Conservation (phyloP, 257 asterid species). For the Capsicum rhomboideum region DNA sequence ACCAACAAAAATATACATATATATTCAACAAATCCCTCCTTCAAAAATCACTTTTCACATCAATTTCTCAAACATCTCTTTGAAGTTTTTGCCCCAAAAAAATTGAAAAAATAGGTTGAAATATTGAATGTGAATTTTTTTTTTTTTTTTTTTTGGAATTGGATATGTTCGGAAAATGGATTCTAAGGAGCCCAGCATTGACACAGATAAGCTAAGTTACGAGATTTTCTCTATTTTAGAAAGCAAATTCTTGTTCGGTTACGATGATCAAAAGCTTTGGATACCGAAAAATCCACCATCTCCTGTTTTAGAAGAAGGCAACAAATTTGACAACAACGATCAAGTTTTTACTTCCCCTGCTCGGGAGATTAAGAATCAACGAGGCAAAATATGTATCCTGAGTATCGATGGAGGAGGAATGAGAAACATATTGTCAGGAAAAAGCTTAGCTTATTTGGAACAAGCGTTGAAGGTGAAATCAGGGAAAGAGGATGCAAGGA, state of each 20-base stretch:
- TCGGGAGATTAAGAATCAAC: constrained; percentile 36
- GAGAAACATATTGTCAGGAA: constrained; percentile 66
- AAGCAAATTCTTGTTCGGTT: constrained; percentile 85
- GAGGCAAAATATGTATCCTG: constrained; percentile 81
- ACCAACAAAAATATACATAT: background rate
- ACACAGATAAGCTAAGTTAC: constrained; percentile 85
- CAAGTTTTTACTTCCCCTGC: too few relatives aligned
- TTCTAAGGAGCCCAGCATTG: constrained; percentile 67
- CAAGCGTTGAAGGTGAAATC: constrained; percentile 65
- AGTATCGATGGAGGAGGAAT: constrained; percentile 91
- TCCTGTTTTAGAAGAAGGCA: constrained; percentile 5
- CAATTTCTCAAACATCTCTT: background rate
- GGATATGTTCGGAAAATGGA: constrained; percentile 26
- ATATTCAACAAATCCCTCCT: background rate
- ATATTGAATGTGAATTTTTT: too few relatives aligned
- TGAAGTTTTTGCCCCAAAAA: too few relatives aligned
- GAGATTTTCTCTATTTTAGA: constrained; percentile 90
- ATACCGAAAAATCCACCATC: constrained; percentile 43
- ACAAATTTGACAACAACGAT: too few relatives aligned
- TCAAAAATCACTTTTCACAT: background rate
- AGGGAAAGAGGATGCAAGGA: constrained; percentile 65
- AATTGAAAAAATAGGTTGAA: too few relatives aligned
- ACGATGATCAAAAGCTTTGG: constrained; percentile 81
- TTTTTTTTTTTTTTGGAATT: too few relatives aligned
- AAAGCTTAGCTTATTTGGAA: constrained; percentile 75